These are phyloP conservation scores for Corynascus novoguineensis DNA, from an alignment of 495 filamentous ascomycete species.

Conservation along the genomic window DNA sequence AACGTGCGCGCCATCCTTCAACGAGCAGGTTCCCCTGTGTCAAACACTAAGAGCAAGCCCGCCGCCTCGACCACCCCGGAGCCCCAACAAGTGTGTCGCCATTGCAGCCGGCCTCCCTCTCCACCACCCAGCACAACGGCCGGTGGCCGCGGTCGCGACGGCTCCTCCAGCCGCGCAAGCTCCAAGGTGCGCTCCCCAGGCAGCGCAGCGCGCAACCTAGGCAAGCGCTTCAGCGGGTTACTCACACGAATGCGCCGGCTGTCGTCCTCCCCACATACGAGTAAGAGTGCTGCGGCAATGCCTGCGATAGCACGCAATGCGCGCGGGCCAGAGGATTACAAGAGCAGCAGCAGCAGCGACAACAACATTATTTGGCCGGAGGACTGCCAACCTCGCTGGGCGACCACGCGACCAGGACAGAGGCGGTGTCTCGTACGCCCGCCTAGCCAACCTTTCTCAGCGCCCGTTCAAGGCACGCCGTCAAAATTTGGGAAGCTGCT, in stretches of 20 bases:
- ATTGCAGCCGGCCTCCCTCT: conserved; percentile 21
- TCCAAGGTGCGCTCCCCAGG: neutral
- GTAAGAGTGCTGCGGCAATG: conserved; percentile 2
- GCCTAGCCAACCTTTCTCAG: conserved; percentile 4
- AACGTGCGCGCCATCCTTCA: conserved; percentile 20
- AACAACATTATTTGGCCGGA: conserved; percentile 6
- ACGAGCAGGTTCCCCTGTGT: neutral
- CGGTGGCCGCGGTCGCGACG: neutral
- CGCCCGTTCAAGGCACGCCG: neutral
- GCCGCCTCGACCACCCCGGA: conserved; percentile 3
- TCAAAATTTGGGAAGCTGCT: neutral
- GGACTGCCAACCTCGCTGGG: conserved; percentile 8
- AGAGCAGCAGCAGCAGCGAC: conserved; percentile 5
- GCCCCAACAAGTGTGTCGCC: conserved; percentile 18
- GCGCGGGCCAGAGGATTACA: no score
- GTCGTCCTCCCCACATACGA: neutral
- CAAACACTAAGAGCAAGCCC: neutral
- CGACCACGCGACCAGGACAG: neutral
- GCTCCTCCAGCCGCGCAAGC: neutral
- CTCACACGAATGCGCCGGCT: conserved; percentile 20
- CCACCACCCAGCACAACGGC: conserved; percentile 6
- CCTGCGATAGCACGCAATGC: no score
- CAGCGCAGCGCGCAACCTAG: neutral
- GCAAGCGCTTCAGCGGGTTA: conserved; percentile 18
- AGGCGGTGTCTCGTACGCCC: conserved; percentile 1